A percentile compares a stretch with the other conserved stretches of the same genome.
phyloP scores from a whole-genome alignment of 2,329 filamentous ascomycete genomes.

The Ophiocordyceps camponoti-saundersi region DNA sequence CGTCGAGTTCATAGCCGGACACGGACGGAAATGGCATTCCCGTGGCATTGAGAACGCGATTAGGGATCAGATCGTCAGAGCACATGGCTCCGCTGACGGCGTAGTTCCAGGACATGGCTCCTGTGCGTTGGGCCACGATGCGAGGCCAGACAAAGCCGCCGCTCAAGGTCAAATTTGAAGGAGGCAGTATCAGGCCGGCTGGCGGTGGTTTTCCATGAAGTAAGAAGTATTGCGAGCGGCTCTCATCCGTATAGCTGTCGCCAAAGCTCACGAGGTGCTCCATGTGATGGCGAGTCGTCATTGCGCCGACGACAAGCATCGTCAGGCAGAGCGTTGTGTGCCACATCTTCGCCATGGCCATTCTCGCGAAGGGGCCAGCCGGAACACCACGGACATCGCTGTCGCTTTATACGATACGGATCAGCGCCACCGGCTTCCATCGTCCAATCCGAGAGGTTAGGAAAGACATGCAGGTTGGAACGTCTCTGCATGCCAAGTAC shows the following conservation, averaged over 20 bases:
- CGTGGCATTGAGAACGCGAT: slow-evolving; percentile 32
- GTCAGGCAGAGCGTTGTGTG: not conserved
- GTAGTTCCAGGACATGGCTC: slow-evolving; percentile 45
- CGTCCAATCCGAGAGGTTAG: not conserved
- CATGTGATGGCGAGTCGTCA: not conserved
- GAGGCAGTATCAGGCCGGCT: slow-evolving; percentile 30
- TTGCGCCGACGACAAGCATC: not conserved
- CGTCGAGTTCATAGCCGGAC: slow-evolving; percentile 41
- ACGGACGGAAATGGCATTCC: slow-evolving; percentile 43
- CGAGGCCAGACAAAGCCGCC: slow-evolving; percentile 56
- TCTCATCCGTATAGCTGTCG: slow-evolving; percentile 63
- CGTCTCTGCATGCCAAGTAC: too few species aligned
- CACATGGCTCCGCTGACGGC: slow-evolving; percentile 59
- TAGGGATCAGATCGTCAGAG: slow-evolving; percentile 44
- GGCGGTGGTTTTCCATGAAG: slow-evolving; percentile 45
- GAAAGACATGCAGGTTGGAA: not conserved
- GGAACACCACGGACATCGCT: not conserved
- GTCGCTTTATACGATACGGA: not conserved
- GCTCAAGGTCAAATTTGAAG: slow-evolving; percentile 34
- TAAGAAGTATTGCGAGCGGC: slow-evolving; percentile 45
- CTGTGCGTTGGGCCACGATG: slow-evolving; percentile 42
- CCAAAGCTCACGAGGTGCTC: slow-evolving; percentile 52
- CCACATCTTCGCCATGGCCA: not conserved
- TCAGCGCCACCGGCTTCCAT: not conserved
- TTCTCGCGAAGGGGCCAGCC: not conserved